Conservation (phyloP, 495 filamentous ascomycete genomes). For the Xylaria scruposa region DNA sequence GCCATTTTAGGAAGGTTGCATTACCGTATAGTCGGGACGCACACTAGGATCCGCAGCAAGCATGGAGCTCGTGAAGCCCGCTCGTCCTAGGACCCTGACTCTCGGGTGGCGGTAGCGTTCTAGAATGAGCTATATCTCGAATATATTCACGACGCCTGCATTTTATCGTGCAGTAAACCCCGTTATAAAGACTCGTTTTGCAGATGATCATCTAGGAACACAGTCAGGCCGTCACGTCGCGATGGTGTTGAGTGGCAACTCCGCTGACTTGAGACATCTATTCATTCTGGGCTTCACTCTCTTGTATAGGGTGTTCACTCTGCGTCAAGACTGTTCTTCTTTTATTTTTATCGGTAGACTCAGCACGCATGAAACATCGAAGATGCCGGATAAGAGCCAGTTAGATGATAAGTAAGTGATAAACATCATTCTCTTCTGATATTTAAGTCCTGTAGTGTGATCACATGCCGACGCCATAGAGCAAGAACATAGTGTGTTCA, state of each 20-base stretch:
- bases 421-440: constrained; percentile 10
- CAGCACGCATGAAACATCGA: too few relatives aligned
- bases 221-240: not conserved
- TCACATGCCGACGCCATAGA: constrained; percentile 6
- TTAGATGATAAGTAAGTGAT: not conserved
- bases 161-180: not conserved
- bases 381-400: not conserved
- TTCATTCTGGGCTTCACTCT: not conserved
- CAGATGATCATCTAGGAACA: not conserved
- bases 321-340: not conserved
- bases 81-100: not conserved
- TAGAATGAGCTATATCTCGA: not conserved
- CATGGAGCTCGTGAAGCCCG: not conserved
- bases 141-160: not conserved
- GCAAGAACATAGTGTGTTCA: constrained; percentile 7
- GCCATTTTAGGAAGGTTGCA: constrained; percentile 21
- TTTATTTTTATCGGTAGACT: not conserved
- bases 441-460: constrained; percentile 3
- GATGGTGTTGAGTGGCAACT: not conserved
- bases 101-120: not conserved
- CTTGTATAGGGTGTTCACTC: not conserved
- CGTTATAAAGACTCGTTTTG: not conserved
- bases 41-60: not conserved
- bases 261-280: not conserved
- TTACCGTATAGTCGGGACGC: constrained; percentile 11